Evolutionary conservation across 2,329 filamentous ascomycete genomes (phyloP), one percentile per base, ranked within the genome.

Genomic region (Ascosphaera apis): DNA sequence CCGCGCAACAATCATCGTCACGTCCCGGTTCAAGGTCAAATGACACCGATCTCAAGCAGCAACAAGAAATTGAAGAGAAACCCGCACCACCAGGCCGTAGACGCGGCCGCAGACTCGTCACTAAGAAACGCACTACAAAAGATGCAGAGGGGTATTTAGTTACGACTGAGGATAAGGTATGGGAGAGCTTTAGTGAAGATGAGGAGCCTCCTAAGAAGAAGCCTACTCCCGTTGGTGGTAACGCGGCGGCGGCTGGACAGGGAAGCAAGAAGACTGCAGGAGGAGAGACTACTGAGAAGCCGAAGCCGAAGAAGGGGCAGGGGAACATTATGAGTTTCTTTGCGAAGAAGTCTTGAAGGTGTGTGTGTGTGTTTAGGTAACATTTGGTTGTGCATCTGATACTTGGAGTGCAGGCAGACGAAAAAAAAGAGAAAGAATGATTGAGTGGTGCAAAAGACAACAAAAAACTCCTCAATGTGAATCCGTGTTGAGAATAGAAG

Each of bases 291-390:
- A n/a, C n/a, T n/a, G 27, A 30, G 9, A 30, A 30, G n/a, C 5
- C 27, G 52, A 36, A n/a, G 40, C 37, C 16, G 13, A 36, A n/a
- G 27, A 35, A 28, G 16, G 51, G 53, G 18, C 55, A 56, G 41
- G 82, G 83, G 2, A 91, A 65, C 51, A 91, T 92, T 49, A 91
- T 84, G 76, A 82, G 76, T 1, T 92, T 92, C 57, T 92, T 92
- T 54, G 66, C 67, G 31, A 92, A 91, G 61, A 88, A 83, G 48
- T 78, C 27, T 12, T 30, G 27, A 30, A 25, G n/a, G n/a, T n/a
- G n/a, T n/a, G n/a, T n/a, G n/a, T n/a, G n/a, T n/a, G n/a, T n/a
- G n/a, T n/a, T n/a, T n/a, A n/a, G n/a, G n/a, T n/a, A n/a, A n/a
- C n/a, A n/a, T n/a, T n/a, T n/a, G n/a, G n/a, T n/a, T n/a, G n/a